Evolutionary conservation across 2,329 filamentous ascomycete genomes (phyloP), one percentile per base, ranked within the genome.

Genomic region (Domatiomyces globalis): DNA sequence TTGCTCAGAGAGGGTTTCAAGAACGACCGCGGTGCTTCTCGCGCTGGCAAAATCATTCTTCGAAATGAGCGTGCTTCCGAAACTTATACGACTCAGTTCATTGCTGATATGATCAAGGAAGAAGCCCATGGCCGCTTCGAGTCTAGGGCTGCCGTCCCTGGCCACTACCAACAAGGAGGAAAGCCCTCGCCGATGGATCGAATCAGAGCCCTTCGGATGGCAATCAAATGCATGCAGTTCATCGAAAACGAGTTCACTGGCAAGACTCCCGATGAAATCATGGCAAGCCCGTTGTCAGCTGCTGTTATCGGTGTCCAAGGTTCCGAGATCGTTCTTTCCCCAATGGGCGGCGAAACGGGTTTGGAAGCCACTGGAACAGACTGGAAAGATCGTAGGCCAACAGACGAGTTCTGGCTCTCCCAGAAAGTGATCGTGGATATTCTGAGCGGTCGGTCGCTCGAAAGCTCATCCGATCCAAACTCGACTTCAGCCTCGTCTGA

Each of bases 131-230:
- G 88, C 58, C 82, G 88, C 15, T 98, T 98, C 64, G 92, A 98
- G 68, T 85, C 86, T 45, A 83, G 90, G 54, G 85, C 92, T 65
- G 89, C 87, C 59, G 90, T 94, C 48, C 89, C 89, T 0, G 89
- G 89, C 12, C 89, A 95, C 70, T 89, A 94, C 58, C 89, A 95
- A 69, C 90, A 95, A 71, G 89, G 89, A 60, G 88, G 87, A 52
- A 87, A 86, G 44, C 92, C 92, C 0, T 94, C 87, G 2, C 82
- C 92, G 5, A 96, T 98, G 89, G 92, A 98, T 69, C 84, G 92
- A 51, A 89, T 90, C 62, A 82, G 92, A 46, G 90, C 92, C 1
- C 85, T 95, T 20, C 79, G 92, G 48, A 82, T 98, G 63, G 87
- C 89, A 8, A 92, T 96, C 69, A 90, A 89, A 71, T 94, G 87